Base-by-base conservation (phyloP, 345 rosid species). In the Gossypium bickii region DNA sequence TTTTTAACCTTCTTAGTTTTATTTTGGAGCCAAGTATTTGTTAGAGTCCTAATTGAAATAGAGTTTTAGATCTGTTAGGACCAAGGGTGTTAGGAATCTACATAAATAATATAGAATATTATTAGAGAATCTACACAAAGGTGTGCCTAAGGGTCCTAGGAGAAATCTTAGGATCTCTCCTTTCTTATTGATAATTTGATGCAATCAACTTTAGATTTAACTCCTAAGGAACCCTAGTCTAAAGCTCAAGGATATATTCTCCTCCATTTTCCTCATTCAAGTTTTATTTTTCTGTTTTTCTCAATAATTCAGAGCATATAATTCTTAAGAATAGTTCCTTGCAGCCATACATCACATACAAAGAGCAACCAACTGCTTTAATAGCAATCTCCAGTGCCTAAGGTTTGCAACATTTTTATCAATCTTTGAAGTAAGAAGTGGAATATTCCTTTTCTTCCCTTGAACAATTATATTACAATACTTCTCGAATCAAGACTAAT, bases 381-480 rank as follows among this genome's bases (percentile, higher is more conserved):
- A 48, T 15, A 48, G 71, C 18, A 48, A 48, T 67, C 34, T 29
- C 68, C 24, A 24, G 22, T 22, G 57, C 57, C 71, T 24, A 48
- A 13, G 25, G 56, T 24, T 47, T 7, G 57, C 41, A 7, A 48
- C 57, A 67, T 48, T 47, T 11, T 47, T 22, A 48, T 13, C 43
- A 67, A 67, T 24, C 49, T 67, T 24, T 2, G 11, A 67, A 67
- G 41, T 15, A 17, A 47, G 2, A 47, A 67, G 12, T 4, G 56
- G 53, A 66, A 47, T 67, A 67, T 52, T 67, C 57, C 13, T 20
- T 48, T 69, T 51, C 44, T 27, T 69, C 57, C 2, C 24, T 68
- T 13, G 57, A 4, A 69, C 34, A 17, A 3, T 4, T 55, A 47
- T 24, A 67, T 22, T 22, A 57, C 7, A 24, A 67, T 29, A 25